Evolutionary conservation across 208 protist species (phyloP).

Genomic region (Crithidia bombi): DNA sequence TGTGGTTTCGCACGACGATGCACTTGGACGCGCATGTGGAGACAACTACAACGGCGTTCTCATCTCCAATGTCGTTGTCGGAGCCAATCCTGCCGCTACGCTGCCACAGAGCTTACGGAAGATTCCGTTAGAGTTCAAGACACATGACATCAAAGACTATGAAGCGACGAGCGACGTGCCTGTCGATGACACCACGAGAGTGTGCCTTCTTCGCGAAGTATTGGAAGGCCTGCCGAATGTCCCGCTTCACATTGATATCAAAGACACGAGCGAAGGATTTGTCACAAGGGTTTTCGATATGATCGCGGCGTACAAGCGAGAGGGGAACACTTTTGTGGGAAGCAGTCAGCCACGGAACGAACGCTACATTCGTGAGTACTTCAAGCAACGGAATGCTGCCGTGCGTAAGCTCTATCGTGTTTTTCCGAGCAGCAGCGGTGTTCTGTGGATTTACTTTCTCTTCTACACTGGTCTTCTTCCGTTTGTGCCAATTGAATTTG

Average conservation of each 20-base stretch:
- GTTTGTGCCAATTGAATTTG: conserved; percentile 54
- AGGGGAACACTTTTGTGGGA: conserved; percentile 68
- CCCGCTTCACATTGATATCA: conserved; percentile 84
- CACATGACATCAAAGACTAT: conserved; percentile 38
- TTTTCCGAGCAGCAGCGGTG: conserved; percentile 54
- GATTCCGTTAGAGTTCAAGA: conserved; percentile 72
- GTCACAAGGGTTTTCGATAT: conserved; percentile 60
- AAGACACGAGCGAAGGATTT: conserved; percentile 51
- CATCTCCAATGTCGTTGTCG: conserved; percentile 58
- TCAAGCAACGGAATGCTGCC: conserved; percentile 35
- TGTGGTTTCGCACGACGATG: conserved; percentile 72
- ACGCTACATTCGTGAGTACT: conserved; percentile 58
- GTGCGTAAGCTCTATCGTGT: conserved; percentile 59
- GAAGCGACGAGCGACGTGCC: conserved; percentile 49
- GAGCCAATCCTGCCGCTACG: conserved; percentile 39
- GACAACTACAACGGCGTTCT: conserved; percentile 29
- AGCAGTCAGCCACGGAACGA: conserved; percentile 59
- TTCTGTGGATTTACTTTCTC: conserved; percentile 51
- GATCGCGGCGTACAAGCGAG: conserved; percentile 58
- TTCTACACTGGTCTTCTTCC: conserved; percentile 77
- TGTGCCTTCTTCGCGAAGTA: conserved; percentile 77
- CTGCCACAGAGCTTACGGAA: conserved; percentile 56
- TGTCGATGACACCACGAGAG: conserved; percentile 55
- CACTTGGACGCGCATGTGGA: conserved; percentile 55
- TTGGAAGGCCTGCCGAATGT: conserved; percentile 59